Evolutionary conservation across 441 rosid species (phyloP), one percentile per base, ranked within the genome.

Genomic region (Daphne laureola): DNA sequence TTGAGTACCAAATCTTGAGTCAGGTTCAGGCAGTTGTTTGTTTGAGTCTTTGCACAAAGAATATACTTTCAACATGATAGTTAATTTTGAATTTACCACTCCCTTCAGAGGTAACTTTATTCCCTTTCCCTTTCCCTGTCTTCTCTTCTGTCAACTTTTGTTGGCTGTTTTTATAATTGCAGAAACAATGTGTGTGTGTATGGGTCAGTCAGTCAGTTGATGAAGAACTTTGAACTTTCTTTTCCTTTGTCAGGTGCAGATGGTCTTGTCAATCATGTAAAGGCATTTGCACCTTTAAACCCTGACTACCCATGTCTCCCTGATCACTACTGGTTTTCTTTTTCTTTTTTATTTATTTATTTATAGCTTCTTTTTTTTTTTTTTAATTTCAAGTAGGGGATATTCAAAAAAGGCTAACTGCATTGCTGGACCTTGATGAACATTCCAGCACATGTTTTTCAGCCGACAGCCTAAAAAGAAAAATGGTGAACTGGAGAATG

Each of bases 381-480:
- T 3, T 18, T 18, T 3, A 18, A 21, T 21, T 6, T 31, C 9
- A 31, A 31, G 36, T 31, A 27, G 45, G 44, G 58, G 54, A 57
- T 25, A 42, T 40, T 61, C 55, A 44, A 18, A 58, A 60, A n/a
- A n/a, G n/a, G n/a, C n/a, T n/a, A n/a, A n/a, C 27, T 25, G 15
- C 54, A 36, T 18, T 43, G 38, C 38, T 31, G 38, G 38, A 31
- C 38, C 11, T 31, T 27, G 50, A 45, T 62, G 59, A 55, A 55
- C 66, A 48, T 56, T 58, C 57, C 51, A 58, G 65, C 47, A 63
- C 50, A 51, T 49, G 12, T 69, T 50, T 21, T 21, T 21, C 1
- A 62, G 56, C 53, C 43, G 57, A 51, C 59, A 40, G 61, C 57
- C 54, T 53, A 75, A 76, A 72, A 51, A 71, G 58, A 65, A 59